Evolutionary conservation across 306 rosid species (phyloP).

Genomic region (Acacia acuminata): DNA sequence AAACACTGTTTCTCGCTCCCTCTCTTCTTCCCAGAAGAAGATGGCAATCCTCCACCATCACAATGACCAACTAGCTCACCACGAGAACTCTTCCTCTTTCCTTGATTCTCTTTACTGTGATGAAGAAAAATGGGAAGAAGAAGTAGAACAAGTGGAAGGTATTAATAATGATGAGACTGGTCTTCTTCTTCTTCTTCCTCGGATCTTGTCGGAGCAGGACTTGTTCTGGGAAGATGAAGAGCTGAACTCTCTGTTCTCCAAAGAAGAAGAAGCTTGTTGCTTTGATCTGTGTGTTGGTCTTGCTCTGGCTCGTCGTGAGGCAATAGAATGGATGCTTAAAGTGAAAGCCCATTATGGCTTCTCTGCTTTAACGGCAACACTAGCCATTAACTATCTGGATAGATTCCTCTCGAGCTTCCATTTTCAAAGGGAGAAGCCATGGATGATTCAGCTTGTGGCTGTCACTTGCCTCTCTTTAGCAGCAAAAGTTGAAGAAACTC

Average conservation of each 20-base stretch:
- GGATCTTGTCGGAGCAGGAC: slow-evolving; percentile 60
- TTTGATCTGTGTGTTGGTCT: slow-evolving; percentile 22
- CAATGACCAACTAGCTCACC: slow-evolving; percentile 15
- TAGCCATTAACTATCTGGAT: slow-evolving; percentile 78
- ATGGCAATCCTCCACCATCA: slow-evolving; percentile 57
- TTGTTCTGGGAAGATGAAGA: slow-evolving; percentile 79
- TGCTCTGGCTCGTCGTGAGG: slow-evolving; percentile 55
- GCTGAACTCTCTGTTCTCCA: slow-evolving; percentile 62
- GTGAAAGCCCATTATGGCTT: slow-evolving; percentile 74
- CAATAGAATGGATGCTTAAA: slow-evolving; percentile 80
- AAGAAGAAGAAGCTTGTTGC: slow-evolving; percentile 46
- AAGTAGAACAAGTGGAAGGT: slow-evolving; percentile 35
- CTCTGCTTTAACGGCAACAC: slow-evolving; percentile 75
- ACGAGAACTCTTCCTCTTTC: slow-evolving; percentile 38
- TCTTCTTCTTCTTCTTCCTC: slow-evolving; percentile 31
- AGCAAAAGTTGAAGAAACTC: slow-evolving; percentile 94
- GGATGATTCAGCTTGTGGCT: slow-evolving; percentile 88
- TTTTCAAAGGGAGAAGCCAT: slow-evolving; percentile 80
- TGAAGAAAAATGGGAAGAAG: slow-evolving; percentile 63
- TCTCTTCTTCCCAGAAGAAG: slow-evolving; percentile 73
- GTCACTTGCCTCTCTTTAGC: slow-evolving; percentile 92
- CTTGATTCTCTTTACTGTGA: slow-evolving; percentile 79
- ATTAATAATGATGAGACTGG: neutral
- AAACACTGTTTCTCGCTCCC: slow-evolving; percentile 25
- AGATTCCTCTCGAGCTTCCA: slow-evolving; percentile 61